A percentile compares a stretch with the other conserved stretches of the same genome.
phyloP scores from a whole-genome alignment of 176 grass and related monocot species.

The Puya raimondii region DNA sequence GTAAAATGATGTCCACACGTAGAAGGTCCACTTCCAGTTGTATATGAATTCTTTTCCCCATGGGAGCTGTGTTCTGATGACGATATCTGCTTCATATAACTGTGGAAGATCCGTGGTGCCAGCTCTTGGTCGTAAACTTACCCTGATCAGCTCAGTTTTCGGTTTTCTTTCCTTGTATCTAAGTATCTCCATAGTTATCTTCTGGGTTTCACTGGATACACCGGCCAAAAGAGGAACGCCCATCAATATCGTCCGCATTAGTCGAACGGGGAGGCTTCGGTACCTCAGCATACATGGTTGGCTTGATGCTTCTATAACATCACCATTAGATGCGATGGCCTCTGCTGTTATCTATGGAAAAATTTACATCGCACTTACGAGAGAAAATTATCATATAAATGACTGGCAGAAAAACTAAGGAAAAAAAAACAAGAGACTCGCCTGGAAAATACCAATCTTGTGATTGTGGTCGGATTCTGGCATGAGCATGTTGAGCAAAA shows the following conservation, averaged over 20 bases:
- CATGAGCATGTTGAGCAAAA: conserved; percentile 22
- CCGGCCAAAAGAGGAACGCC: conserved; percentile 33
- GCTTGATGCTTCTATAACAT: conserved; percentile 24
- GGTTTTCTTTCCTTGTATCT: conserved; percentile 15
- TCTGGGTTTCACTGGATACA: conserved; percentile 23
- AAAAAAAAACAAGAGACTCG: not conserved
- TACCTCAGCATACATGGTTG: conserved; percentile 31
- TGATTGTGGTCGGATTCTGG: conserved; percentile 37
- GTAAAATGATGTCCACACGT: conserved; percentile 32
- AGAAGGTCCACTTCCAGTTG: conserved; percentile 34
- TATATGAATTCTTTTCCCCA: conserved; percentile 27
- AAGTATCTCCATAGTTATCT: conserved; percentile 24
- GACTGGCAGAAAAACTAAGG: not conserved
- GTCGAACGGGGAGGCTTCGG: conserved; percentile 25
- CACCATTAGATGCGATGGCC: conserved; percentile 15
- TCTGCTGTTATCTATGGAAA: conserved; percentile 23
- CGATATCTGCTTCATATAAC: conserved; percentile 24
- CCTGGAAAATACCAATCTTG: conserved; percentile 37
- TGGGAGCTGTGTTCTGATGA: conserved; percentile 28
- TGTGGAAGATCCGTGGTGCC: conserved; percentile 32
- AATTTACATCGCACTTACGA: not conserved
- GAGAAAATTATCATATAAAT: not conserved
- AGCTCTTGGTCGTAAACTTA: conserved; percentile 35
- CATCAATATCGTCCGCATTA: conserved; percentile 30
- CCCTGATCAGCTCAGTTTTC: conserved; percentile 16